phyloP scores from a whole-genome alignment of 805 yeast species.

The Suhomyces canberraensis region DNA sequence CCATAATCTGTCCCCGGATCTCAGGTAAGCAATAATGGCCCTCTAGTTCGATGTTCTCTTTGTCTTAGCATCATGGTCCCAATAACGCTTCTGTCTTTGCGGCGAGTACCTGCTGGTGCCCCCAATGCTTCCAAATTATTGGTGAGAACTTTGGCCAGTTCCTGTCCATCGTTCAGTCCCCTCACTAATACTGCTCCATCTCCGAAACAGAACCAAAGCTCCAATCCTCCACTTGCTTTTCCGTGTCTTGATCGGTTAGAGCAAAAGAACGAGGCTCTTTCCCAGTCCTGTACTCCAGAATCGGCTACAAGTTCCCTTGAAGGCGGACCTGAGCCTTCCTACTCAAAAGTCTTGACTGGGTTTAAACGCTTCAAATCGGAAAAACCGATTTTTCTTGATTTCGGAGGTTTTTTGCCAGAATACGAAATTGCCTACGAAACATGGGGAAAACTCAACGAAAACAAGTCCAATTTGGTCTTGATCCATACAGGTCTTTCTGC shows the following conservation, averaged over 20 bases:
- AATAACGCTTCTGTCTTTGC: no score
- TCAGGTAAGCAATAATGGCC: no score
- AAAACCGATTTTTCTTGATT: conserved; percentile 68
- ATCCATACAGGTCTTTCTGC: conserved; percentile 92
- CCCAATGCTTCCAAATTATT: no score
- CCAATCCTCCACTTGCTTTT: conserved; percentile 68
- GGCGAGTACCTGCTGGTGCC: no score
- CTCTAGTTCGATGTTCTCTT: no score
- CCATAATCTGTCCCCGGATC: no score
- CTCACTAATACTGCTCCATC: no score
- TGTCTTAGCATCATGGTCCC: no score
- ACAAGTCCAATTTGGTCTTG: conserved; percentile 67
- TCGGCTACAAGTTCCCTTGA: conserved; percentile 39
- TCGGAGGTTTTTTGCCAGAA: conserved; percentile 74
- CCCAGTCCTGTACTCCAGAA: conserved; percentile 18
- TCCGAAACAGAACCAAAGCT: conserved; percentile 15
- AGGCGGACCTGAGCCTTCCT: conserved; percentile 83
- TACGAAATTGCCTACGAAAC: conserved; percentile 88
- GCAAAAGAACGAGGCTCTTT: conserved; percentile 41
- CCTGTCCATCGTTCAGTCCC: no score
- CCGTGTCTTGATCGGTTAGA: conserved; percentile 85
- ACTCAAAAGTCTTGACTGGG: conserved; percentile 65
- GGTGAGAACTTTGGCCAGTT: no score
- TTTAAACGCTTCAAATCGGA: conserved; percentile 54
- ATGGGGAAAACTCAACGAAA: conserved; percentile 75